Base-by-base conservation (phyloP, 352 stramenopile genomes). In the Phytopythium chamaehyphon region DNA sequence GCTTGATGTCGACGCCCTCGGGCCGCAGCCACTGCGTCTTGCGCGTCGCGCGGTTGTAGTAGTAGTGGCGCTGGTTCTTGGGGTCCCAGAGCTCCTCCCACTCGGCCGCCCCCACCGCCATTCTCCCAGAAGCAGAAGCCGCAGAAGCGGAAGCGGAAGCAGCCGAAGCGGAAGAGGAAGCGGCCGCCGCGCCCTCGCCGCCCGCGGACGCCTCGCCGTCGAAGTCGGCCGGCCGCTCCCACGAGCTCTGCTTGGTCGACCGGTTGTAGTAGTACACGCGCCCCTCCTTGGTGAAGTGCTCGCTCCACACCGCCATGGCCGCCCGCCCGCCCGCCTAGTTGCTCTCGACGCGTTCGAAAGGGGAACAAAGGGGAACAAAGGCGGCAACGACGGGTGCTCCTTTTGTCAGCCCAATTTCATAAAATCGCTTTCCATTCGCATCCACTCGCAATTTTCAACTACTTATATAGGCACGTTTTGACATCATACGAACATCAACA, bases 181-280 rank as follows among this genome's bases (percentile, higher is more conserved):
- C 21, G 6, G n/a, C 21, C 11, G 37, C 37, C 0, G 38, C n/a
- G 3, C 24, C 18, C 26, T 45, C 37, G 15, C 47, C 18, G 10
- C 24, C 43, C 10, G 36, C 40, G 4, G 62, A 43, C 10, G 71
- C 48, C 35, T 88, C 75, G 35, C 64, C 71, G 59, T 92, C 80
- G 59, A 90, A 92, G 62, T 90, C 76, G 19, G 60, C 60, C 19
- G 85, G 85, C 47, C 88, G 86, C 52, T 93, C 83, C 85, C 85
- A 95, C 56, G 81, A 76, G 71, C 84, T 95, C 62, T 93, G 76
- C 73, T 93, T 91, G 10, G 83, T 93, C 49, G 54, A 71, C 55
- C 79, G 79, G 67, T 95, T 95, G 75, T 95, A 93, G 69, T 93
- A 95, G 63, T 95, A 95, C 52, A 76, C 76, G 16, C 78, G 74